A percentile compares a stretch with the other conserved stretches of the same genome.
Evolutionary conservation across 371 early-diverging fungal species (phyloP).

Genomic region (Neoconidiobolus thromboides): DNA sequence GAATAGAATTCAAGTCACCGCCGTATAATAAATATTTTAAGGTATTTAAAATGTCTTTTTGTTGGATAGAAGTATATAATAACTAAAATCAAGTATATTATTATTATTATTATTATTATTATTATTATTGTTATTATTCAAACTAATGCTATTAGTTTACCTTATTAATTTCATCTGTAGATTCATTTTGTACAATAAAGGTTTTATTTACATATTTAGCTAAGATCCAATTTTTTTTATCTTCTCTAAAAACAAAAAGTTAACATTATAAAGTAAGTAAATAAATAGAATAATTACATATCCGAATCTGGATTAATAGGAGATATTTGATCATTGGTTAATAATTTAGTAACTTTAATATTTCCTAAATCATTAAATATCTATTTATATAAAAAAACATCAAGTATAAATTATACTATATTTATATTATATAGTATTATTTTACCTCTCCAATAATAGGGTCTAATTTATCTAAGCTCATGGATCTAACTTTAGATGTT

Average conservation of each 20-base stretch:
- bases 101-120: constrained; percentile 10
- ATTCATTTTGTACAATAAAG: constrained; percentile 12
- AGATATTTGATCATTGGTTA: not conserved
- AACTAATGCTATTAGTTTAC: constrained; percentile 8
- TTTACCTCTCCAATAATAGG: constrained; percentile 42
- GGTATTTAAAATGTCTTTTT: not conserved
- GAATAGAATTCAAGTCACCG: not conserved
- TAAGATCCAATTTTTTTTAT: constrained; percentile 43
- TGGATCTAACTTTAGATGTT: constrained; percentile 68
- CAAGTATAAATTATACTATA: not conserved
- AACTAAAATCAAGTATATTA: constrained; percentile 1
- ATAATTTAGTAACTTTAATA: constrained; percentile 39
- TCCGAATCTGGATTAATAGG: not conserved
- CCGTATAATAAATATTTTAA: constrained; percentile 9
- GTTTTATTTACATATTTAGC: constrained; percentile 55
- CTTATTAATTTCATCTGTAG: not conserved
- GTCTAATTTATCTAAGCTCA: constrained; percentile 79
- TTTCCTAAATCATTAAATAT: constrained; percentile 35
- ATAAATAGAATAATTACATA: not conserved
- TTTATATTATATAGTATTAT: not conserved
- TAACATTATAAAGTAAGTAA: not conserved
- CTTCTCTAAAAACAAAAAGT: constrained; percentile 16
- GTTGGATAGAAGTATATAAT: not conserved
- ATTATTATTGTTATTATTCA: constrained; percentile 11
- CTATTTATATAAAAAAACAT: too few relatives aligned